Percentiles rank a stretch among this genome's conserved stretches.
phyloP scores from a whole-genome alignment of 495 filamentous ascomycete species.

The Trichoderma parareesei region DNA sequence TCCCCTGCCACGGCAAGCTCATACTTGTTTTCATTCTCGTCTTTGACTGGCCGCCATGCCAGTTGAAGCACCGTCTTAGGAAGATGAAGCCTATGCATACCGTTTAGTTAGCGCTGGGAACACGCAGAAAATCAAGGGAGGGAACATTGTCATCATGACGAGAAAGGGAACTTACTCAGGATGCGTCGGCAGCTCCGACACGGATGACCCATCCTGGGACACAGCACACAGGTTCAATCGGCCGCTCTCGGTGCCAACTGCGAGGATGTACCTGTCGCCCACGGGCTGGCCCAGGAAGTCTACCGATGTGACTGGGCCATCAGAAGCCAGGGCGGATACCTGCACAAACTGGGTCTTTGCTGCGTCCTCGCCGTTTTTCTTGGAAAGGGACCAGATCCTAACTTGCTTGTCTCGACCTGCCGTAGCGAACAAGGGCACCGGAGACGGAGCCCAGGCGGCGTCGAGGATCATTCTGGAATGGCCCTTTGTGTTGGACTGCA shows the following conservation, averaged over 20 bases:
- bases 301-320: slow-evolving; percentile 65
- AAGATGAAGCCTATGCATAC: slow-evolving; percentile 40
- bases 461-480: slow-evolving; percentile 88
- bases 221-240: slow-evolving; percentile 38
- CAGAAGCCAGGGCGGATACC: slow-evolving; percentile 17
- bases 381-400: slow-evolving; percentile 59
- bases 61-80: slow-evolving; percentile 68
- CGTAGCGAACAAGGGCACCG: slow-evolving; percentile 59
- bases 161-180: slow-evolving; percentile 28
- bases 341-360: slow-evolving; percentile 21
- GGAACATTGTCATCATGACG: not conserved
- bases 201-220: slow-evolving; percentile 28
- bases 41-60: slow-evolving; percentile 58
- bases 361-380: slow-evolving; percentile 21
- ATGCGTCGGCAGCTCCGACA: slow-evolving; percentile 34
- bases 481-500: slow-evolving; percentile 65
- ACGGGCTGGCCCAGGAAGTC: slow-evolving; percentile 45
- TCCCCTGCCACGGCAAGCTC: slow-evolving; percentile 76
- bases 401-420: slow-evolving; percentile 80
- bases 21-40: slow-evolving; percentile 18
- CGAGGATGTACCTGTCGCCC: slow-evolving; percentile 45
- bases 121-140: not conserved
- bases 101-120: not conserved
- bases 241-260: slow-evolving; percentile 58
- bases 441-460: slow-evolving; percentile 64